These are phyloP conservation scores for Pythium aphanidermatum DNA, from an alignment of 352 stramenopile species.

Conservation along the genomic window DNA sequence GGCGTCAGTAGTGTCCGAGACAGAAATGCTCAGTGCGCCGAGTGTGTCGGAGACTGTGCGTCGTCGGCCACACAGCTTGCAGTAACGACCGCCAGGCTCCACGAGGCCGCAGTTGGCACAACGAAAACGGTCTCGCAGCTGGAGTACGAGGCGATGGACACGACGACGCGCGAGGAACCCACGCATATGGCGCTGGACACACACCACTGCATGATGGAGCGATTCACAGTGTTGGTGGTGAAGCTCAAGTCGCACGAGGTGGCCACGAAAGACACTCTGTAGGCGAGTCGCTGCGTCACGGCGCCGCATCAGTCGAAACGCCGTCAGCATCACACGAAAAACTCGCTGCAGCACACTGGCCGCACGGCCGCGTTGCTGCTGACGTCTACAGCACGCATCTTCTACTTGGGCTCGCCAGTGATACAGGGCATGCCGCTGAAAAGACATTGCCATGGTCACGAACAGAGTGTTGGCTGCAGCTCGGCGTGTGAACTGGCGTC, in stretches of 20 bases:
- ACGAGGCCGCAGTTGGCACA: slow-evolving; percentile 54
- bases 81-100: slow-evolving; percentile 52
- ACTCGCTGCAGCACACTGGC: slow-evolving; percentile 18
- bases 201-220: slow-evolving; percentile 9
- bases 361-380: not conserved
- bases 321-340: slow-evolving; percentile 14
- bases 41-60: slow-evolving; percentile 27
- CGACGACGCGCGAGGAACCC: slow-evolving; percentile 19
- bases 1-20: slow-evolving; percentile 4
- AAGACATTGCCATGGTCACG: no score
- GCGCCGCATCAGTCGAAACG: slow-evolving; percentile 14
- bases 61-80: slow-evolving; percentile 55
- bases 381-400: not conserved
- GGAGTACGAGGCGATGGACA: slow-evolving; percentile 18
- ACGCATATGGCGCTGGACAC: slow-evolving; percentile 24
- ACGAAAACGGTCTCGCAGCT: slow-evolving; percentile 40
- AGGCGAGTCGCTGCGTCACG: slow-evolving; percentile 9
- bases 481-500: no score
- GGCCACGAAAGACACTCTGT: slow-evolving; percentile 13
- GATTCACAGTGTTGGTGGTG: not conserved
- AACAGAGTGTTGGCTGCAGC: no score
- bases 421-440: not conserved
- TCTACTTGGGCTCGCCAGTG: not conserved
- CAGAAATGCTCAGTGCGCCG: not conserved
- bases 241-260: not conserved